phyloP scores from a whole-genome alignment of 129 eudicot species.

The Daucus carota region DH1_v3.0 NC_030382.2:47357501-47358000 shows the following conservation, averaged over 20 bases:
- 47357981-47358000: constrained; percentile 35
- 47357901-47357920: constrained; percentile 25
- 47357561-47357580: constrained; percentile 23
- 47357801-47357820: constrained; percentile 29
- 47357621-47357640: constrained; percentile 31
- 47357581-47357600: constrained; percentile 23
- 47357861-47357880: constrained; percentile 28
- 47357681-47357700: constrained; percentile 37
- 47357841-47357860: constrained; percentile 11
- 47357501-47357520: constrained; percentile 26
- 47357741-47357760: constrained; percentile 23
- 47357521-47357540: constrained; percentile 10
- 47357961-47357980: constrained; percentile 25
- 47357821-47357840: constrained; percentile 8
- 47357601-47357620: constrained; percentile 31
- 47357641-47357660: constrained; percentile 26
- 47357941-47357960: constrained; percentile 16
- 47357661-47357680: constrained; percentile 18
- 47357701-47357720: constrained; percentile 34
- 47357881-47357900: constrained; percentile 15
- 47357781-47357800: constrained; percentile 14
- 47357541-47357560: constrained; percentile 25
- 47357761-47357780: constrained; percentile 16
- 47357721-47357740: constrained; percentile 4
- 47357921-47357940: constrained; percentile 29